A percentile compares a stretch with the other conserved stretches of the same genome.
phyloP scores from a whole-genome alignment of 2,329 filamentous ascomycete species.

The Tetracladium maxilliforme region DNA sequence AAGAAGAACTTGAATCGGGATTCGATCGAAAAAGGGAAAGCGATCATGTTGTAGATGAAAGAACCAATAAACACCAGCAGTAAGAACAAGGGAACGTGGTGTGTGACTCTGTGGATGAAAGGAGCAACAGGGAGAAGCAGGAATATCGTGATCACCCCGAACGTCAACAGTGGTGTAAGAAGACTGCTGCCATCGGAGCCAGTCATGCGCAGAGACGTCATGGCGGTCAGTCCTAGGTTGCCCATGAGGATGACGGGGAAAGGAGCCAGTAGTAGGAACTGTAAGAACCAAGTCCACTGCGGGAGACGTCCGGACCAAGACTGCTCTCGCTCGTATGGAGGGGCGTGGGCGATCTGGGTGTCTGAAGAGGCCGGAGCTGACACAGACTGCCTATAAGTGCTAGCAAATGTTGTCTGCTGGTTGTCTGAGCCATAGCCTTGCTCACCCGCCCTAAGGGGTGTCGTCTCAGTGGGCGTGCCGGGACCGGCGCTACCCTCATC shows the following conservation, averaged over 20 bases:
- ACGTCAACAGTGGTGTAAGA: conserved; percentile 55
- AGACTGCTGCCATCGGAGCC: conserved; percentile 67
- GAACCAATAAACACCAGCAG: conserved; percentile 60
- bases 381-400: conserved; percentile 10
- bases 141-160: conserved; percentile 54
- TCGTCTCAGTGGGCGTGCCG: conserved; percentile 32
- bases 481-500: conserved; percentile 18
- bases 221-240: conserved; percentile 61
- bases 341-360: too few relatives aligned
- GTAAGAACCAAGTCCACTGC: conserved; percentile 75
- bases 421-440: conserved; percentile 26
- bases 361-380: too few relatives aligned
- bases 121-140: conserved; percentile 65
- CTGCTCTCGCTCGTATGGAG: conserved; percentile 63
- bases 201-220: conserved; percentile 63
- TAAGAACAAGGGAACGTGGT: conserved; percentile 67
- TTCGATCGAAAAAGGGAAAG: conserved; percentile 74
- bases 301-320: conserved; percentile 70
- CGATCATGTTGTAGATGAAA: conserved; percentile 70
- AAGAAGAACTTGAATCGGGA: conserved; percentile 82
- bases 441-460: conserved; percentile 32
- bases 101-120: conserved; percentile 75
- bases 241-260: conserved; percentile 64
- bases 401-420: conserved; percentile 41
- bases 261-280: conserved; percentile 69